Evolutionary conservation across 306 rosid species (phyloP).

Genomic region (Cicer bijugum): DNA sequence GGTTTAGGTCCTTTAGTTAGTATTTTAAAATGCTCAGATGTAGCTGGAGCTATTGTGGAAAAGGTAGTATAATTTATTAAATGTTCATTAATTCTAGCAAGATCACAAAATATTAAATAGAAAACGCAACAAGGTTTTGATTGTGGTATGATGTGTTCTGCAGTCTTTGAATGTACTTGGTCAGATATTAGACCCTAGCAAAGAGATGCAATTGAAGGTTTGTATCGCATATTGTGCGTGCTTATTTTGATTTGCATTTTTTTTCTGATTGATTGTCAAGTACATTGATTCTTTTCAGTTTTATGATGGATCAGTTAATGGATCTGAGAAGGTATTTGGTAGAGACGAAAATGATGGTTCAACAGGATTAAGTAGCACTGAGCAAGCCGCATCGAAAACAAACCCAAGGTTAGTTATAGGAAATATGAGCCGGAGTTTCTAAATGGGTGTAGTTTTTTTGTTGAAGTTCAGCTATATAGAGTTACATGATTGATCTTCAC

Average conservation of each 20-base stretch:
- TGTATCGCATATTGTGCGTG: slow-evolving; percentile 44
- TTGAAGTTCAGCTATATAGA: slow-evolving; percentile 22
- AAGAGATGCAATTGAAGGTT: slow-evolving; percentile 84
- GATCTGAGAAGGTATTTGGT: slow-evolving; percentile 46
- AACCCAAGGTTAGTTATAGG: slow-evolving; percentile 53
- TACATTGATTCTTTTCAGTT: slow-evolving; percentile 71
- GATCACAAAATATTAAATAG: slow-evolving; percentile 11
- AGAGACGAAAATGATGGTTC: slow-evolving; percentile 44
- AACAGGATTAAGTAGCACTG: slow-evolving; percentile 38
- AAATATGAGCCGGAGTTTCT: slow-evolving; percentile 22
- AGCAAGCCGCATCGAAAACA: slow-evolving; percentile 42
- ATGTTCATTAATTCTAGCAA: slow-evolving; percentile 24
- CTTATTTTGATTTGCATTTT: slow-evolving; percentile 38
- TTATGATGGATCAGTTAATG: slow-evolving; percentile 69
- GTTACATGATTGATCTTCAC: slow-evolving; percentile 25
- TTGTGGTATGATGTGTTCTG: slow-evolving; percentile 47
- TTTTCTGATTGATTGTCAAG: slow-evolving; percentile 48
- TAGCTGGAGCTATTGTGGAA: slow-evolving; percentile 55
- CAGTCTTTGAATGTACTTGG: slow-evolving; percentile 73
- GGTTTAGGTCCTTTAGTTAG: slow-evolving; percentile 62
- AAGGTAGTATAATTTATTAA: slow-evolving; percentile 57
- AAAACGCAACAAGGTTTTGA: slow-evolving; percentile 32
- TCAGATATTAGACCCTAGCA: slow-evolving; percentile 74
- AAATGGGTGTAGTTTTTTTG: slow-evolving; percentile 5
- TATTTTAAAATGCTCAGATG: slow-evolving; percentile 57